A percentile compares a stretch with the other conserved stretches of the same genome.
These are phyloP conservation scores for Aphanomyces cochlioides DNA, from an alignment of 352 stramenopile species.

Conservation along the genomic window DNA sequence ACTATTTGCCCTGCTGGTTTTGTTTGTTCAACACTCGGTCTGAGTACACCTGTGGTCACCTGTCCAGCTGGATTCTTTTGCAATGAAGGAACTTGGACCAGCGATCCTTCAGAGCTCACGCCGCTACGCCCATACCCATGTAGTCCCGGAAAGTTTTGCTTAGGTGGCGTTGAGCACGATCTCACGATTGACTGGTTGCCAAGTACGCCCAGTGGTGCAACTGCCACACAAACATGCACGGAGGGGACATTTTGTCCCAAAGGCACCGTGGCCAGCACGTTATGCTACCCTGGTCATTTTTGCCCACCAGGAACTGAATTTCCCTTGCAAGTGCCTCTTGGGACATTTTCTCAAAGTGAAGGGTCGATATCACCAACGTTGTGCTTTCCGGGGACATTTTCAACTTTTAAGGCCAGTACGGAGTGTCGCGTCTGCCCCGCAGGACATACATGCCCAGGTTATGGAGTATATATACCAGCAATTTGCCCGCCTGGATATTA, in stretches of 20 bases:
- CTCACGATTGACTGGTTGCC: conserved; percentile 90
- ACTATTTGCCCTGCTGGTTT: conserved; percentile 91
- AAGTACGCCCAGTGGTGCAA: conserved; percentile 66
- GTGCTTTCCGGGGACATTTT: conserved; percentile 97
- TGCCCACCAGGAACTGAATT: conserved; percentile 87
- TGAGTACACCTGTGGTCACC: conserved; percentile 86
- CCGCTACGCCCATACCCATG: conserved; percentile 84
- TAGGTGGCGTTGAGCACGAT: conserved; percentile 92
- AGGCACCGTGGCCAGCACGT: conserved; percentile 47
- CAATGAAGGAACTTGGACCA: conserved; percentile 84
- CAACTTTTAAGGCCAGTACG: conserved; percentile 83
- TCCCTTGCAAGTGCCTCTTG: conserved; percentile 88
- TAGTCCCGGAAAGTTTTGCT: conserved; percentile 91
- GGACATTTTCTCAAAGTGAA: conserved; percentile 84
- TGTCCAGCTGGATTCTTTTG: conserved; percentile 96
- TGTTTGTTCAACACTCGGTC: conserved; percentile 90
- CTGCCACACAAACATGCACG: conserved; percentile 89
- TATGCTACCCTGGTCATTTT: conserved; percentile 95
- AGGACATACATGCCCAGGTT: conserved; percentile 90
- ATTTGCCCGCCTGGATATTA: conserved; percentile 93
- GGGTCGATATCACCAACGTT: conserved; percentile 91
- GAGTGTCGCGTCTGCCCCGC: conserved; percentile 91
- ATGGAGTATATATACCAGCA: conserved; percentile 94
- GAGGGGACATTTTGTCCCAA: conserved; percentile 94
- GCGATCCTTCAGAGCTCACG: conserved; percentile 81